Evolutionary conservation across 495 filamentous ascomycete genomes (phyloP).

Genomic region (Hypoxylon lienhwacheense): DNA sequence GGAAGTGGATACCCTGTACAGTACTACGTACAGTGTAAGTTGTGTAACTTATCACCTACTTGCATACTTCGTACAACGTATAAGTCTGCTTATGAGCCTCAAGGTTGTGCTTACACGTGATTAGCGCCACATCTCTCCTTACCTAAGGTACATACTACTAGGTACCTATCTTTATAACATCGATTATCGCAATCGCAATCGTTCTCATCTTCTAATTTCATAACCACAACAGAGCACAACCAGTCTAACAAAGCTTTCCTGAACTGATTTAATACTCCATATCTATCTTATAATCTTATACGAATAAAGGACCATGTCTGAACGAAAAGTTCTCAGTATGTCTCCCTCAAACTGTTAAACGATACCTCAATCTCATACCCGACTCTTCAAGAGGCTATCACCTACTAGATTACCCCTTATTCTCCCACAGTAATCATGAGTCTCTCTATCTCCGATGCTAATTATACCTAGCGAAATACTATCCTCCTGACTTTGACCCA

Average conservation of each 20-base stretch:
- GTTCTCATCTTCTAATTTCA: slow-evolving; percentile 7
- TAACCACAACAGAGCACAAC: background rate
- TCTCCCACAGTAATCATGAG: no score
- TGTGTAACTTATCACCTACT: no score
- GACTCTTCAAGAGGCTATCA: slow-evolving; percentile 6
- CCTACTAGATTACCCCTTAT: background rate
- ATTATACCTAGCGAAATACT: slow-evolving; percentile 61
- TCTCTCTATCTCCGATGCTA: slow-evolving; percentile 13
- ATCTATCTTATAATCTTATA: background rate
- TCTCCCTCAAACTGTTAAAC: background rate
- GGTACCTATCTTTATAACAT: background rate
- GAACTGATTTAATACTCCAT: background rate
- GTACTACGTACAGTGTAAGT: no score
- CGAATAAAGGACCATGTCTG: slow-evolving; percentile 71
- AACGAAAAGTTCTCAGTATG: slow-evolving; percentile 77
- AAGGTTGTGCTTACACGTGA: slow-evolving; percentile 20
- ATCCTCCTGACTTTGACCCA: slow-evolving; percentile 97
- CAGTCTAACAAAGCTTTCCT: background rate
- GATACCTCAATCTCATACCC: slow-evolving; percentile 55
- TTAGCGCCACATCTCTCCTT: slow-evolving; percentile 8
- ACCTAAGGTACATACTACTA: background rate
- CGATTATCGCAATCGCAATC: slow-evolving; percentile 1
- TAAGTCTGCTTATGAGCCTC: no score
- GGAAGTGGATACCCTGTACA: no score
- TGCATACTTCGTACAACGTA: no score